Evolutionary conservation across 176 grass and related monocot species (phyloP), one percentile per base, ranked within the genome.

Genomic region (Zoysia japonica): DNA sequence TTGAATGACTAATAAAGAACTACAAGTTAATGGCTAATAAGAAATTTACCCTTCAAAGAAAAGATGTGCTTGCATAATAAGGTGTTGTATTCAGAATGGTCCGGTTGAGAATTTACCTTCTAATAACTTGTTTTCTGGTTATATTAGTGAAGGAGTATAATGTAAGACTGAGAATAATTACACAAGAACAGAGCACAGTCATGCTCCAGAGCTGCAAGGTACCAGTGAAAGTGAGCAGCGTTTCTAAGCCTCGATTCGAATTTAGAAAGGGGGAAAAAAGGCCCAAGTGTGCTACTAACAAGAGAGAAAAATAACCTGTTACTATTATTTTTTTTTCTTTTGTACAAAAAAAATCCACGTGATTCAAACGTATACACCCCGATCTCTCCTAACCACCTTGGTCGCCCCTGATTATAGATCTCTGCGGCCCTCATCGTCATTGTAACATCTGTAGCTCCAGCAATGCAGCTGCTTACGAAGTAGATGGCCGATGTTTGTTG

Each of bases 301-400:
- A 46, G 49, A 72, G 35, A 89, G 65, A 57, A 67, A 85, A 67
- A 85, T 1, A 82, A 61, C 72, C 48, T 76, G 40, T 12, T 82
- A 71, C 69, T 20, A 64, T 85, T 85, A 77, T 77, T 81, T 17
- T 17, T 17, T 57, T 73, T 67, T 43, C 77, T 68, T 89, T 89
- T 85, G 78, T 85, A 85, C 82, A 89, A 78, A 85, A 85, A 67
- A 76, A 69, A 28, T 42, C 73, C 35, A 50, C 49, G 65, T 57
- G 8, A 77, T 71, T 40, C 51, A 82, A 82, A 68, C 62, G 66
- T 85, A 82, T 85, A 82, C 60, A 71, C 47, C 57, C 42, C 35
- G 44, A 53, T 61, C 59, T 56, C 49, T 76, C 65, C 49, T 67
- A 61, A 67, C 44, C 3, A 54, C 3, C 2, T 68, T 67, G 60